Conservation (phyloP, 148 eudicot species). For the Arbutus unedo region DNA sequence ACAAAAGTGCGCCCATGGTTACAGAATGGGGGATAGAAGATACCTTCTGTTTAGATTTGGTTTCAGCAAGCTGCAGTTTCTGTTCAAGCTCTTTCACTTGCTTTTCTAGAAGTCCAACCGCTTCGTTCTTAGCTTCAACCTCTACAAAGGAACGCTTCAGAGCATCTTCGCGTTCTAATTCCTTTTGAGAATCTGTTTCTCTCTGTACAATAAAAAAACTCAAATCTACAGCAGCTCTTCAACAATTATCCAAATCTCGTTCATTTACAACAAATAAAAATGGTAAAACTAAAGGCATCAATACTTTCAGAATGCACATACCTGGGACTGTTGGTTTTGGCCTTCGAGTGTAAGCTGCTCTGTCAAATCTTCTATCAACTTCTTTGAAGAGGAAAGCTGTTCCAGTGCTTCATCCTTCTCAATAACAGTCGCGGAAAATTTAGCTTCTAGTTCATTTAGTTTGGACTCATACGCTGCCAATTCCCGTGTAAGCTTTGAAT, state of each 20-base stretch:
- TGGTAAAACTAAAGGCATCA: not conserved
- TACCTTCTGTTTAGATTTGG: slow-evolving; percentile 62
- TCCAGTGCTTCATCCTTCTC: slow-evolving; percentile 57
- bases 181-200: slow-evolving; percentile 46
- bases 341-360: slow-evolving; percentile 59
- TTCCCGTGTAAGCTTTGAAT: slow-evolving; percentile 60
- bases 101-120: slow-evolving; percentile 42
- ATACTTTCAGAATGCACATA: slow-evolving; percentile 17
- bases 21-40: slow-evolving; percentile 13
- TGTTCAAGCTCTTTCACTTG: slow-evolving; percentile 77
- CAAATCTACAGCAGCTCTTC: not conserved
- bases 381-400: slow-evolving; percentile 42
- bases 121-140: slow-evolving; percentile 61
- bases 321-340: slow-evolving; percentile 70
- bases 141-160: slow-evolving; percentile 42
- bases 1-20: not conserved
- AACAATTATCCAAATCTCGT: slow-evolving; percentile 5
- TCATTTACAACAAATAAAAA: not conserved
- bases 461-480: slow-evolving; percentile 51
- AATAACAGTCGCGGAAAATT: slow-evolving; percentile 35
- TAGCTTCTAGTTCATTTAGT: slow-evolving; percentile 46
- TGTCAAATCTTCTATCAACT: slow-evolving; percentile 57
- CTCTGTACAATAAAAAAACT: slow-evolving; percentile 42
- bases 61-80: slow-evolving; percentile 49
- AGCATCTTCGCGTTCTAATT: slow-evolving; percentile 56